Base-by-base conservation (phyloP, 2,329 filamentous ascomycete species). In the Colletotrichum truncatum region DNA sequence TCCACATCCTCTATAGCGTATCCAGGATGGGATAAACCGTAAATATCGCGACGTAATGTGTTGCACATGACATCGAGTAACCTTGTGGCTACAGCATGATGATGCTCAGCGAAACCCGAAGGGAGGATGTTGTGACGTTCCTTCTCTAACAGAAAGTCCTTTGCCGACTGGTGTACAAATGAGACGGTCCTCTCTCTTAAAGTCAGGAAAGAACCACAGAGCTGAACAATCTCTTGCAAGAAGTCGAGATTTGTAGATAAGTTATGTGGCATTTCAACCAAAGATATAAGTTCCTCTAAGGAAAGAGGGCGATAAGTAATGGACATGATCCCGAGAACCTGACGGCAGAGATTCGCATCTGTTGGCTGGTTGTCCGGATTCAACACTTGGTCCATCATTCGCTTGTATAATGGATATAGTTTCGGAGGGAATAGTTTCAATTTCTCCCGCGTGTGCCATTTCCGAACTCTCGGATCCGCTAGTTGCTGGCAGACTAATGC, bases 81-180 rank as follows among this genome's bases (percentile, higher is more conserved):
- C 18, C 67, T 70, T 1, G 58, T 70, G 41, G n/a, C n/a, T n/a
- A 78, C 75, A 2, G 83, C 73, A 0, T 2, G 4, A 7, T 70
- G 30, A 49, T 83, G 77, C 11, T 68, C 64, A 21, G 56, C 38
- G 7, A 57, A 32, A 1, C 77, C 73, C 48, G 21, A 41, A 9
- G 73, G 73, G 64, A 80, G 76, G 11, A 80, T 68, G n/a, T 68
- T 54, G 16, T 53, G 10, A 14, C 38, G 28, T 61, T 66, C 67
- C 3, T 70, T 54, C 16, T 66, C 28, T 6, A 64, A 23, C 3
- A 83, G 56, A 67, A 73, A 81, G 28, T 84, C 81, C 59, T 81
- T 81, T 2, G 78, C 80, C 6, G 80, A 82, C 59, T 82, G 76
- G 57, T 84, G 80, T 0, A 83, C 71, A 51, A 82, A 76, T 32